phyloP scores from a whole-genome alignment of 1,139 yeast species.

The Pichia sp. region DNA sequence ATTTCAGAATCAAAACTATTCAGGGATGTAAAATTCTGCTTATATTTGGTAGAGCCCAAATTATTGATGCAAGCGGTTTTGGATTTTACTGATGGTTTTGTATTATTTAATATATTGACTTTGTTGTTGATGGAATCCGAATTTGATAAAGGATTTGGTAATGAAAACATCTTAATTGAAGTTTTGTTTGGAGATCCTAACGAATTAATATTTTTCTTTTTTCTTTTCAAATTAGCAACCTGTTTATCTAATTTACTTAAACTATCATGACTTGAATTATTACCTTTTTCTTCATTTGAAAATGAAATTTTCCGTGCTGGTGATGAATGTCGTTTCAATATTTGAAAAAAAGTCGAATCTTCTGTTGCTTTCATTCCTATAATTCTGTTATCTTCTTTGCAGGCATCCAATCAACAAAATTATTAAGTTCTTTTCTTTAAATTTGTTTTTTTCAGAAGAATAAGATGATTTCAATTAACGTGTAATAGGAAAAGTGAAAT shows the following conservation, averaged over 20 bases:
- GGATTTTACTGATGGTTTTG: neutral
- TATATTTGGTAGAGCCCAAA: no score
- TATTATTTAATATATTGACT: neutral
- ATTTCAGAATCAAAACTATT: no score
- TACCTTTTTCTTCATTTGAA: neutral
- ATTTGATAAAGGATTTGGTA: neutral
- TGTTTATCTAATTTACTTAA: slow-evolving; percentile 22
- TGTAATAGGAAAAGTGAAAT: no score
- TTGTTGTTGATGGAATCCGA: neutral
- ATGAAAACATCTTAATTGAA: neutral
- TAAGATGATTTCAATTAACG: no score
- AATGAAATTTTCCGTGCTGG: neutral
- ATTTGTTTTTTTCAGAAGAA: no score
- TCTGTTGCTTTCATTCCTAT: neutral
- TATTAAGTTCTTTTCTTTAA: no score
- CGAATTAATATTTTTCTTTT: slow-evolving; percentile 1
- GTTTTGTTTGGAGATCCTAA: neutral
- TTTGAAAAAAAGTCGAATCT: neutral
- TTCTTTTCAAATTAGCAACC: slow-evolving; percentile 22
- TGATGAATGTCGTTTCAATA: neutral
- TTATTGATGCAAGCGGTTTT: neutral
- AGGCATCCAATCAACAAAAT: neutral
- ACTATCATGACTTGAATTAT: slow-evolving; percentile 15
- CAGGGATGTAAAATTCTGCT: neutral
- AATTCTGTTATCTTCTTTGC: neutral